Base-by-base conservation (phyloP, 2,329 filamentous ascomycete genomes). In the Coniella vitis region DNA sequence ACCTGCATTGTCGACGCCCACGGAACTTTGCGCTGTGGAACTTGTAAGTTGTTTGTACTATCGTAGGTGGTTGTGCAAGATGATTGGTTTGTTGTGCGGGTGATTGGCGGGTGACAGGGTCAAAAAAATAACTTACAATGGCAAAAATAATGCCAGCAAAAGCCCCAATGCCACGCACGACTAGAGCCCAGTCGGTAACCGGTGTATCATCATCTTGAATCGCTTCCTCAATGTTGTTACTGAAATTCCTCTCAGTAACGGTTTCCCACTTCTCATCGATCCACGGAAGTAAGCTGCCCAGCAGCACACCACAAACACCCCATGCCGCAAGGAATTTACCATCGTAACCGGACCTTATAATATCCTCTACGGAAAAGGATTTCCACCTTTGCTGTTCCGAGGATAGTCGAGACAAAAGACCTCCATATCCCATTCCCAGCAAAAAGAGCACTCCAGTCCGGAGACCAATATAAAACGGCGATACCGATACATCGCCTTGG, bases 1-100 rank as follows among this genome's bases (percentile, higher is more conserved):
- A 94, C 83, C 67, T 98, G 93, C n/a, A 95, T 80, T 1, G 90
- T 93, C 8, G 90, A 96, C 59, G 90, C 79, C 93, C 93, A 98
- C 1, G 89, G 87, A 9, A 96, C 79, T 65, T 87, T 88, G 56
- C 93, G 84, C 88, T 94, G 58, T 41, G 41, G 10, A 41, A 39
- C 29, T 21, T 16, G 21, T 49, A 17, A 47, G 49, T 29, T 29
- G 10, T 29, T 10, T 29, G 25, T 29, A 5, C 25, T 29, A 5
- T 41, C 14, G 7, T 21, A 22, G 7, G n/a, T n/a, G n/a, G 5
- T 40, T 10, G 20, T 16, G 20, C 37, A 21, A 39, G 13, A 20
- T 14, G 20, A 13, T 22, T 39, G 37, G 20, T 13, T 12, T 32
- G 16, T 1, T 4, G 3, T 4, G 25, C 14, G 20, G 16, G 19